Evolutionary conservation across 73 alveolate species (phyloP).

Genomic region (Blepharisma stoltei): DNA sequence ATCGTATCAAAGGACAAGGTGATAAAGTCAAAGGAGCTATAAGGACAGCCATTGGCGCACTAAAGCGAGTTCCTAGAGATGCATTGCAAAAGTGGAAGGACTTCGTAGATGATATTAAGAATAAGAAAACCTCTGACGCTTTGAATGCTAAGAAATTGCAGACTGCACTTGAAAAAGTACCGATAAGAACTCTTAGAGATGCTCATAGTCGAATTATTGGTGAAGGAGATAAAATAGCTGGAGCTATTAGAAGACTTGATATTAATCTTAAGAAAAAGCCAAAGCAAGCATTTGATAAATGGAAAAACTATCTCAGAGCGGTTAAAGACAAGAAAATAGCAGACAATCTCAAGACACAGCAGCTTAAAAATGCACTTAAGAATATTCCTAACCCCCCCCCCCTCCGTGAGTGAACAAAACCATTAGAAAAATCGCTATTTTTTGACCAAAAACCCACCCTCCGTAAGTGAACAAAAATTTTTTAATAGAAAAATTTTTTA

Average conservation of each 20-base stretch:
- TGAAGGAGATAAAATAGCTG: neutral
- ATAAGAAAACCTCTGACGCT: neutral
- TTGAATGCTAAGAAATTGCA: neutral
- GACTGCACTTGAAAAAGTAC: neutral
- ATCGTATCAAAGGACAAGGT: slow-evolving; percentile 1
- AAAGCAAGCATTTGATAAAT: neutral
- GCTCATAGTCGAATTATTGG: neutral
- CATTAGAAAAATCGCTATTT: no score
- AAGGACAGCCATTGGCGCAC: neutral
- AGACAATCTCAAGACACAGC: no score
- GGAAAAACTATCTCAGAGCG: neutral
- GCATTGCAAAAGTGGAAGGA: neutral
- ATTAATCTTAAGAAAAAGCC: neutral
- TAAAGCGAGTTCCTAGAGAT: neutral
- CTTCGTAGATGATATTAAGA: neutral
- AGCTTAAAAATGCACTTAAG: no score
- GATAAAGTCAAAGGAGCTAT: slow-evolving; percentile 23
- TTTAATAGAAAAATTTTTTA: no score
- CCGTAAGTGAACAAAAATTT: no score
- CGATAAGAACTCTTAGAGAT: neutral
- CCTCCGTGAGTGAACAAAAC: no score
- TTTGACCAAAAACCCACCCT: no score
- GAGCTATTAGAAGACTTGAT: neutral
- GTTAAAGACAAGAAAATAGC: no score
- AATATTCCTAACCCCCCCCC: no score